Evolutionary conservation across 1,284 basidiomycete species (phyloP).

Genomic region (Paramarasmius palmivorus): DNA sequence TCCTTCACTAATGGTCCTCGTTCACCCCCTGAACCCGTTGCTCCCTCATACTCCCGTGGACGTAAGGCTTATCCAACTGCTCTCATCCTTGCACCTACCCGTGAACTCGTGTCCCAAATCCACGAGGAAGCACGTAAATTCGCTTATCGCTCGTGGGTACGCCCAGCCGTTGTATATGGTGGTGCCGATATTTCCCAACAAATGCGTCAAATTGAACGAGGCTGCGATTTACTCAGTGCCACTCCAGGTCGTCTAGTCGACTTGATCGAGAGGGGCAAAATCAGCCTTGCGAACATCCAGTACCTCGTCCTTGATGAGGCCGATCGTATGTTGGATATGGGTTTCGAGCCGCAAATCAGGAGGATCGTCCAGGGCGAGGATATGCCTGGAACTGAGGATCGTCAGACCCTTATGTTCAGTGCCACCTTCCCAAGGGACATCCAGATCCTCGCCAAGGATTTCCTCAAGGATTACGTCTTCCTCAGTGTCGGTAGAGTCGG

Average conservation of each 20-base stretch:
- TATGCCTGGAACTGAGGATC: slow-evolving; percentile 91
- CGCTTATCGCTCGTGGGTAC: slow-evolving; percentile 98
- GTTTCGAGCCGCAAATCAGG: slow-evolving; percentile 99
- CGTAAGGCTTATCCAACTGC: slow-evolving; percentile 96
- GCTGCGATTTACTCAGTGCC: slow-evolving; percentile 95
- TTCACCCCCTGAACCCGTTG: slow-evolving; percentile 59
- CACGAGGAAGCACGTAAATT: slow-evolving; percentile 99
- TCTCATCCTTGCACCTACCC: slow-evolving; percentile 95
- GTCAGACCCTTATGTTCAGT: slow-evolving; percentile 99
- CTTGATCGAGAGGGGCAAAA: slow-evolving; percentile 96
- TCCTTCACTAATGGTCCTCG: slow-evolving; percentile 87
- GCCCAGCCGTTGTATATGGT: slow-evolving; percentile 98
- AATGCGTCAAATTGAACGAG: slow-evolving; percentile 92
- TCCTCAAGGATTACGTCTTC: slow-evolving; percentile 97
- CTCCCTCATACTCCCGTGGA: slow-evolving; percentile 59
- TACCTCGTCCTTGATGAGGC: slow-evolving; percentile 99
- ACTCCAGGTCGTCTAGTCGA: slow-evolving; percentile 99
- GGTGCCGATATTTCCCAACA: slow-evolving; percentile 98
- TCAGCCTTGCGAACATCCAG: slow-evolving; percentile 94
- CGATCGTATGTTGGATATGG: slow-evolving; percentile 99
- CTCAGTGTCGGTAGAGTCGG: slow-evolving; percentile 98
- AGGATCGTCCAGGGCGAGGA: slow-evolving; percentile 98
- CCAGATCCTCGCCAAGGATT: slow-evolving; percentile 94
- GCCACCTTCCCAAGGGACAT: slow-evolving; percentile 99
- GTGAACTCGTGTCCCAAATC: slow-evolving; percentile 98